These are phyloP conservation scores for Naganishia onofrii DNA, from an alignment of 768 basidiomycete genomes.

Conservation along the genomic window DNA sequence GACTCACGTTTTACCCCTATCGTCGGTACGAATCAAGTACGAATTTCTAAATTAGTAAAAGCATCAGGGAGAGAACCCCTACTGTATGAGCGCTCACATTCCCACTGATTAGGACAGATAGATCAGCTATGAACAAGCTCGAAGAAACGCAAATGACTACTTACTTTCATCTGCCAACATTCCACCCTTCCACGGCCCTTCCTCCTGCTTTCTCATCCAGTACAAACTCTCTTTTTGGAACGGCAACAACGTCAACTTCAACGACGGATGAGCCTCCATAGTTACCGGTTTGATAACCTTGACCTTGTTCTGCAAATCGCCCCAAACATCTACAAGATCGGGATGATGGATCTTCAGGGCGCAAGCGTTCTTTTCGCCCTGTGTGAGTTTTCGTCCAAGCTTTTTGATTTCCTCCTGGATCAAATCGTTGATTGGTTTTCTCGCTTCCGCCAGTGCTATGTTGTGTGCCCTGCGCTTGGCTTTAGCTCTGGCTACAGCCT, in stretches of 20 bases:
- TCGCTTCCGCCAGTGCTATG: conserved; percentile 29
- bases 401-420: conserved; percentile 56
- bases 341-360: conserved; percentile 63
- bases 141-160: conserved; percentile 55
- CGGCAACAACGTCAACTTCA: conserved; percentile 81
- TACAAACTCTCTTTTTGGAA: conserved; percentile 92
- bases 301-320: conserved; percentile 68
- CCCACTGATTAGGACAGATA: conserved; percentile 56
- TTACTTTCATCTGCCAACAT: conserved; percentile 66
- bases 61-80: neutral
- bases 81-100: conserved; percentile 50
- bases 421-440: conserved; percentile 37
- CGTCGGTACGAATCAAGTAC: neutral
- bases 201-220: conserved; percentile 95
- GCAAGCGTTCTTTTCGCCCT: conserved; percentile 58
- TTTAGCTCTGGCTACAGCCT: conserved; percentile 23
- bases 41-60: neutral
- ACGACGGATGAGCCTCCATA: conserved; percentile 73
- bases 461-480: conserved; percentile 47
- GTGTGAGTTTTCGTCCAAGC: conserved; percentile 72
- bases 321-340: conserved; percentile 81
- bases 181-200: conserved; percentile 80
- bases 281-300: conserved; percentile 64
- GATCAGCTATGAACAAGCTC: neutral
- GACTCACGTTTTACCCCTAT: conserved; percentile 50